These are phyloP conservation scores for Heritiera littoralis DNA, from an alignment of 345 rosid genomes.

Conservation along the genomic window DNA sequence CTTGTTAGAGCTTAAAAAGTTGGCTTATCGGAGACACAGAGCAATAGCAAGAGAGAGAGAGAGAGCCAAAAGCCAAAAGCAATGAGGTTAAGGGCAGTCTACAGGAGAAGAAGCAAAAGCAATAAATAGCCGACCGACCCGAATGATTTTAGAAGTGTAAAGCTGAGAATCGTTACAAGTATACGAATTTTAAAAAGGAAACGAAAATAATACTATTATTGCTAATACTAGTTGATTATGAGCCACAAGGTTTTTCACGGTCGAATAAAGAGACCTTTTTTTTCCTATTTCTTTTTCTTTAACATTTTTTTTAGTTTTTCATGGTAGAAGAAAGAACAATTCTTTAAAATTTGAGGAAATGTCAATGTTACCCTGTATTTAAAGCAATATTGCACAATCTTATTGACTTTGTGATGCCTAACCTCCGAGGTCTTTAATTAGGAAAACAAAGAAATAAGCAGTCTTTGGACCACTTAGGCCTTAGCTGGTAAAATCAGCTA, in stretches of 20 bases:
- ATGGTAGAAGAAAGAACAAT: background rate
- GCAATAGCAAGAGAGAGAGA: slow-evolving; percentile 22
- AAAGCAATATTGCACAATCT: background rate
- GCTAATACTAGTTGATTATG: background rate
- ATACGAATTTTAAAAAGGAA: slow-evolving; percentile 19
- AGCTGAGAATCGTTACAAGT: slow-evolving; percentile 30
- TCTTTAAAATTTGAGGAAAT: background rate
- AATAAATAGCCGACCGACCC: slow-evolving; percentile 38
- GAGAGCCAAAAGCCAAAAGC: background rate
- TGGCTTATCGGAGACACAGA: background rate
- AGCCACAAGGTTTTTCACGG: background rate
- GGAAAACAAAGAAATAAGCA: background rate
- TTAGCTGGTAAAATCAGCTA: background rate
- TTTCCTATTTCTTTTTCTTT: background rate
- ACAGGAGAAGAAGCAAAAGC: slow-evolving; percentile 9
- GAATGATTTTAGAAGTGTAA: slow-evolving; percentile 18
- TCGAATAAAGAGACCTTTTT: background rate
- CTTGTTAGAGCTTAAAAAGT: slow-evolving; percentile 1
- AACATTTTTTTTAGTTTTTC: background rate
- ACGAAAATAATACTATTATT: background rate
- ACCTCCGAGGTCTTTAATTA: background rate
- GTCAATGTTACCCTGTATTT: background rate
- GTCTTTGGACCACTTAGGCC: background rate
- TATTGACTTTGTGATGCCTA: slow-evolving; percentile 11
- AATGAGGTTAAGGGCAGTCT: slow-evolving; percentile 5